Evolutionary conservation across 352 stramenopile genomes (phyloP).

Genomic region (Globisporangium apiculatum): DNA sequence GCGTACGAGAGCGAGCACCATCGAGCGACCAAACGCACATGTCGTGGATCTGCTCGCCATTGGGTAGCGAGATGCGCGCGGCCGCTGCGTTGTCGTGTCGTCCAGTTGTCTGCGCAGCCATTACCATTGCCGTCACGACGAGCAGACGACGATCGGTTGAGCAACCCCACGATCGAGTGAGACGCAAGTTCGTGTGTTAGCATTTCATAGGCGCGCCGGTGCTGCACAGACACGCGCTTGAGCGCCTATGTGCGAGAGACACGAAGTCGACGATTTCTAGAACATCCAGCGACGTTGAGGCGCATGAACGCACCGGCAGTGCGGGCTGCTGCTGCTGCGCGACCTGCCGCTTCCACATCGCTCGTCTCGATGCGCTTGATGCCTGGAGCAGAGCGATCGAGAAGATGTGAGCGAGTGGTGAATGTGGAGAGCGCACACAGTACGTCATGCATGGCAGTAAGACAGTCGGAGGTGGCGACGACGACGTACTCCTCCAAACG

Average conservation of each 20-base stretch:
- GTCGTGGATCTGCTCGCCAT: conserved; percentile 66
- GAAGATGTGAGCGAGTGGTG: neutral
- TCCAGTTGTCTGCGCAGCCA: conserved; percentile 7
- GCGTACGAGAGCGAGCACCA: neutral
- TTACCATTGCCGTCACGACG: neutral
- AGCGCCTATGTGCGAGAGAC: neutral
- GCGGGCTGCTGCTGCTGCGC: conserved; percentile 19
- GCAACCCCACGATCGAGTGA: neutral
- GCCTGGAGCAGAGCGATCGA: conserved; percentile 19
- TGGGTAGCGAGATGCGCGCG: conserved; percentile 45
- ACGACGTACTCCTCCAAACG: conserved; percentile 26
- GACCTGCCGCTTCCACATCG: conserved; percentile 66
- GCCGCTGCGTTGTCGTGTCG: conserved; percentile 1
- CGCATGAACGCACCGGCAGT: neutral
- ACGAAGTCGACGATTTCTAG: conserved; percentile 1
- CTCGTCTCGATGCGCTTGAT: conserved; percentile 38
- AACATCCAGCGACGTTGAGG: neutral
- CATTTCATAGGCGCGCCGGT: neutral
- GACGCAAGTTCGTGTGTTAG: neutral
- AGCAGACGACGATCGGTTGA: neutral
- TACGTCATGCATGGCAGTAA: neutral
- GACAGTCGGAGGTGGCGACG: neutral
- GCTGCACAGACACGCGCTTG: neutral
- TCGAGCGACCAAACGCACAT: conserved; percentile 24
- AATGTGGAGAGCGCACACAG: neutral